Base-by-base conservation (phyloP, 2,329 filamentous ascomycete species). In the Xylaria sp. region DNA sequence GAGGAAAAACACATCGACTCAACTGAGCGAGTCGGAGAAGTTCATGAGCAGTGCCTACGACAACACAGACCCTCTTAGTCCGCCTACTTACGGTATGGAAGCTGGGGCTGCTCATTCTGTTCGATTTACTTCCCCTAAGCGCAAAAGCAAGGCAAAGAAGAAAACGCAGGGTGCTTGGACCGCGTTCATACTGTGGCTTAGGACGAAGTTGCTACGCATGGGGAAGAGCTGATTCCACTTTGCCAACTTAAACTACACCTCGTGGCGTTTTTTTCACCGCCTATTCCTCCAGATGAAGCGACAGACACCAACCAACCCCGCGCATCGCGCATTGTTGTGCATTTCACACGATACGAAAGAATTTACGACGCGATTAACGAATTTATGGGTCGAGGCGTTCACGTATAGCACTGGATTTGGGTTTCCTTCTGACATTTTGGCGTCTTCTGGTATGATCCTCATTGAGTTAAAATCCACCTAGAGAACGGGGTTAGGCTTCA, bases 111-210 rank as follows among this genome's bases (percentile, higher is more conserved):
- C 83, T 20, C 81, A 83, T 20, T 81, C 82, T 2, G 81, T 83
- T 20, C 78, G 78, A 15, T 85, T 86, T 65, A 78, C 82, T 64
- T 78, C 78, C 15, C 63, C 77, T 8, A 76, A 78, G 43, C 80
- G 85, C 65, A 80, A 79, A 66, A 83, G 80, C 73, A 81, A 81
- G 8, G 82, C 86, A 65, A 90, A 90, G 80, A 84, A 82, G 72
- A 88, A 86, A 80, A 90, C 88, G 1, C 86, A 87, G 68, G 83
- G 85, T 69, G 84, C 87, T 45, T 91, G 88, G 88, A 89, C 86
- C 8, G 84, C 83, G 25, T 90, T 91, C 72, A 82, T 90, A 59
- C 81, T 91, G 63, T 91, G 89, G 89, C 76, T 91, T 30, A 82
- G 88, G 67, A 90, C 88, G n/a, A 82, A 84, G 67, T 78, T 87